These are phyloP conservation scores for Boletus tomentosulus DNA, from an alignment of 768 basidiomycete species.

Conservation along the genomic window DNA sequence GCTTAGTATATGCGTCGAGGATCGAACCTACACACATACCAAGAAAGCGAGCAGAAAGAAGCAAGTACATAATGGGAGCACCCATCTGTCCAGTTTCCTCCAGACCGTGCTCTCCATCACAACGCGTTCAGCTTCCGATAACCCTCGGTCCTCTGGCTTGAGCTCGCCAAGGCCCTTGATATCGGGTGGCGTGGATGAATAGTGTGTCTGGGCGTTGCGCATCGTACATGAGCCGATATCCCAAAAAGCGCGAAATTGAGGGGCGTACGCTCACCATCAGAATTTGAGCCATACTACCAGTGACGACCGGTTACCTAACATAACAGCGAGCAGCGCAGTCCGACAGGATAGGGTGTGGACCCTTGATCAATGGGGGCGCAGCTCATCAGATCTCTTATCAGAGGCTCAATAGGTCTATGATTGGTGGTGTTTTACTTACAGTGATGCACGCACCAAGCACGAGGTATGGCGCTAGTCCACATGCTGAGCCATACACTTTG, in stretches of 20 bases:
- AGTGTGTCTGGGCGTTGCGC: neutral
- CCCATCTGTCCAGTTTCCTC: slow-evolving; percentile 45
- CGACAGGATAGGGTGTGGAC: neutral
- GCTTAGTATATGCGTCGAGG: neutral
- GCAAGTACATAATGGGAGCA: slow-evolving; percentile 48
- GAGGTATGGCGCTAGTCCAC: neutral
- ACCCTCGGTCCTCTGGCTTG: neutral
- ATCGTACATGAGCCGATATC: neutral
- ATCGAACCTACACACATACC: slow-evolving; percentile 31
- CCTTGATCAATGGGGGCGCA: neutral
- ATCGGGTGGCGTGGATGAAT: neutral
- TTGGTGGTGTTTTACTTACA: neutral
- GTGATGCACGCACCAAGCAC: neutral
- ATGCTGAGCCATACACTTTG: neutral
- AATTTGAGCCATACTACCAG: neutral
- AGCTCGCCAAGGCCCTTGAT: neutral
- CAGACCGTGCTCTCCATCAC: slow-evolving; percentile 39
- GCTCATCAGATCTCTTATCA: neutral
- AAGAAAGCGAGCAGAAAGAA: slow-evolving; percentile 49
- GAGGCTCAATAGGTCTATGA: neutral
- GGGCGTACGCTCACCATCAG: neutral
- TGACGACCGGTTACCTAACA: neutral
- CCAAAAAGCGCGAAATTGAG: neutral
- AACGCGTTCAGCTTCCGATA: neutral
- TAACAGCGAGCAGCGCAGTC: neutral